Evolutionary conservation across 495 filamentous ascomycete genomes (phyloP), one percentile per base, ranked within the genome.

Genomic region (Alectoria sarmentosa): DNA sequence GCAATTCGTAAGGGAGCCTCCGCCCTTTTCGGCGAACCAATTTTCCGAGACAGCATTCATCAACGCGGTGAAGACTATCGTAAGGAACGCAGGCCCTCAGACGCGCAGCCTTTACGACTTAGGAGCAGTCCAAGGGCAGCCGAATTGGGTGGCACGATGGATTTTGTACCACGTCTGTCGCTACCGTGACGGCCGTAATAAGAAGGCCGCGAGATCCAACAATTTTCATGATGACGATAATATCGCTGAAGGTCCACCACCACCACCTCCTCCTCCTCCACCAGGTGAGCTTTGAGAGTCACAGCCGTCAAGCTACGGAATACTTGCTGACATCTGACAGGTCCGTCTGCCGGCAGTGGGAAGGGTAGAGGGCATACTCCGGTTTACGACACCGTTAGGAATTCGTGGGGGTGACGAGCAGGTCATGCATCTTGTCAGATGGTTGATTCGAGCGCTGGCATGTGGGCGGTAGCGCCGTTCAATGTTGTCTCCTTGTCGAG

Each of bases 111-210:
- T 76, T 1, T 82, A 81, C 62, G 74, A 77, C 23, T 69, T 65
- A 17, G 80, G 79, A 17, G 67, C 65, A 6, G 76, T 76, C 0
- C 69, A 66, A 30, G 76, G 76, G 58, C 80, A 77, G 14, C 79
- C 80, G 11, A 85, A 85, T 64, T 85, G 82, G 82, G 79, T 85
- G 10, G 78, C 81, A 10, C 75, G 76, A 19, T 85, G 82, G 82
- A 78, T 84, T 72, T 66, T 85, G 54, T 85, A 85, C 61, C 82
- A 81, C 65, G 81, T 83, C 26, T 85, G 83, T 71, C 81, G 82
- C 23, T 83, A 82, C 19, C 75, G 82, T 39, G 82, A 85, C 73
- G 79, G 78, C 34, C 72, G 82, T 23, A 85, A 85, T 71, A 81
- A 79, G 71, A 76, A 77, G 26, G 79, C 46, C 17, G 64, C 62